phyloP scores from a whole-genome alignment of 1,284 basidiomycete species.

The Laetiporus sulphureus region DNA sequence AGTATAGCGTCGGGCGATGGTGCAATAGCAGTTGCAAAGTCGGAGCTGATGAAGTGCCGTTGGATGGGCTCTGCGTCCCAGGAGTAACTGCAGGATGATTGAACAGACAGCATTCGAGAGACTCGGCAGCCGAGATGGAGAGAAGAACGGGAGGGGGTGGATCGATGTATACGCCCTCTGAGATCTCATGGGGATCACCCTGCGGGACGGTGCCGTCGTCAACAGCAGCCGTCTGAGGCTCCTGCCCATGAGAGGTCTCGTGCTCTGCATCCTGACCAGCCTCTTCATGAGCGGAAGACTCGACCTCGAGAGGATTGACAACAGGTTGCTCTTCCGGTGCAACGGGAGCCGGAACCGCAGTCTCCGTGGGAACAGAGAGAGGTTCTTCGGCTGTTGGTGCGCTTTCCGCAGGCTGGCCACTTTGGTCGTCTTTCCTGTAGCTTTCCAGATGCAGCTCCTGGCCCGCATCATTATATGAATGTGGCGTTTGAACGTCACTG shows the following conservation, averaged over 20 bases:
- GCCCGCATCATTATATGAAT: no score
- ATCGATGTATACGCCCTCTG: conserved; percentile 66
- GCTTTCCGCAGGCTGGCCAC: no score
- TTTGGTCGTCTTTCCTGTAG: no score
- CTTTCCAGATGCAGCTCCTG: no score
- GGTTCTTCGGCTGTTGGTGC: no score
- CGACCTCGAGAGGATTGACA: neutral
- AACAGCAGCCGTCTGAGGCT: neutral
- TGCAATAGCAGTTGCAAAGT: conserved; percentile 40
- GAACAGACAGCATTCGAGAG: conserved; percentile 48
- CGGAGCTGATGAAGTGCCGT: conserved; percentile 13
- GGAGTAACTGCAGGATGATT: conserved; percentile 35
- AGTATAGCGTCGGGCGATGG: conserved; percentile 60
- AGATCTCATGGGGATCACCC: conserved; percentile 64
- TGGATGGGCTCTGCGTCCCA: conserved; percentile 23
- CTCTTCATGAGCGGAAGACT: neutral
- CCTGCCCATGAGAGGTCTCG: neutral
- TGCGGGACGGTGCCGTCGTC: no score
- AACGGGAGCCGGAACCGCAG: no score
- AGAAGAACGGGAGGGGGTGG: conserved; percentile 67
- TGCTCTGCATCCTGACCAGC: neutral
- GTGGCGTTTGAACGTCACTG: no score
- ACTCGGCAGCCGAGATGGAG: conserved; percentile 36
- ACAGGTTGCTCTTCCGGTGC: neutral
- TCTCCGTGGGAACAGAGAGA: no score